Conservation (phyloP, 169 alveolate genomes). For the Eimeria sp. region DNA sequence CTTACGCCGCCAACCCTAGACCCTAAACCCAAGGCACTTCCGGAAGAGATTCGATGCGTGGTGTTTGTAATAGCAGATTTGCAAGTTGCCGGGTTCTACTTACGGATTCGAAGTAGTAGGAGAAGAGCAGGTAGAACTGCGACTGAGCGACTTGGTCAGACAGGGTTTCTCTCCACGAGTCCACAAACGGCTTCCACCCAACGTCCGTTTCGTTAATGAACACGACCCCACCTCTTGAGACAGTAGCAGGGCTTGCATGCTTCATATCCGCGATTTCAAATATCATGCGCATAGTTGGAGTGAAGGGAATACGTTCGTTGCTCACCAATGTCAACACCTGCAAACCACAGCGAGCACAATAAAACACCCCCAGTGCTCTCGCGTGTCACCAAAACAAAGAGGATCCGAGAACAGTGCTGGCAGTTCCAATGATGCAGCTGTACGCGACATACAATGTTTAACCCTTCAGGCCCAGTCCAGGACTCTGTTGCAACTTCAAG, state of each 20-base stretch:
- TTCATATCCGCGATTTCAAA: constrained; percentile 95
- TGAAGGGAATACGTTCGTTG: constrained; percentile 97
- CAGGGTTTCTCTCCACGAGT: constrained; percentile 93
- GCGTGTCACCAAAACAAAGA: background rate
- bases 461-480: no score
- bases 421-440: no score
- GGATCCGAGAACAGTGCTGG: background rate
- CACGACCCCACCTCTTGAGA: constrained; percentile 96
- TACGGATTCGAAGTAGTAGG: constrained; percentile 91
- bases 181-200: constrained; percentile 95
- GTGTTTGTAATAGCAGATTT: background rate
- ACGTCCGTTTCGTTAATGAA: constrained; percentile 95
- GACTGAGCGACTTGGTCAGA: constrained; percentile 94
- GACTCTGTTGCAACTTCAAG: background rate
- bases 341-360: background rate
- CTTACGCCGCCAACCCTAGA: no score
- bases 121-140: constrained; percentile 93
- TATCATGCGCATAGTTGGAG: constrained; percentile 95
- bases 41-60: background rate
- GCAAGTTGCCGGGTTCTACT: background rate
- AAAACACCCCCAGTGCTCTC: background rate
- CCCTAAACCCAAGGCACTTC: no score
- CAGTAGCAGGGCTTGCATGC: constrained; percentile 97
- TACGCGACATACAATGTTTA: no score
- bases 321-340: constrained; percentile 95